Conservation (phyloP, 2,329 filamentous ascomycete genomes). For the Diaporthe batatas region DNA sequence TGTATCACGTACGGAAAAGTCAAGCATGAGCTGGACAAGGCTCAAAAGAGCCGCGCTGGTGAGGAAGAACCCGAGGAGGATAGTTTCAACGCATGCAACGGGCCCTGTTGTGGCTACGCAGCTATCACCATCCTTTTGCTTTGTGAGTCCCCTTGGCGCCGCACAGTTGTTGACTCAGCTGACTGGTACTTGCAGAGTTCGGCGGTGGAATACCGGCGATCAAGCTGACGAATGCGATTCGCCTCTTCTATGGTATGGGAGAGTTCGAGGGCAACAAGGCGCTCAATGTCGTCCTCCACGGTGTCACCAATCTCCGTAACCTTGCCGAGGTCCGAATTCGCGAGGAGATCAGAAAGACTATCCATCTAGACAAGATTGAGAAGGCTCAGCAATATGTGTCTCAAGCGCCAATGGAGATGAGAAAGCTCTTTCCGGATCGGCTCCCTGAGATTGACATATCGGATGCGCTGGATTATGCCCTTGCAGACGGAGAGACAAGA, state of each 20-base stretch:
- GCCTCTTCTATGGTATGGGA: constrained; percentile 31
- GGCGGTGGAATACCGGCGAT: constrained; percentile 39
- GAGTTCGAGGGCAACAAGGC: neutral
- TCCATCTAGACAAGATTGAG: neutral
- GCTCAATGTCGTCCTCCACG: constrained; percentile 30
- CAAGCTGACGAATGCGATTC: constrained; percentile 36
- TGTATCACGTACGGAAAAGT: constrained; percentile 41
- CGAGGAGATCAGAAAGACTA: constrained; percentile 11
- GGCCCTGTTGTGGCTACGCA: constrained; percentile 35
- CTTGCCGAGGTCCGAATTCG: constrained; percentile 37
- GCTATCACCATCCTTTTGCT: constrained; percentile 29
- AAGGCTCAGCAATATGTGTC: constrained; percentile 14
- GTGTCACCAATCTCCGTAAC: constrained; percentile 38
- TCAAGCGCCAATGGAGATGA: constrained; percentile 34
- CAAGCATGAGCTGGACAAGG: constrained; percentile 32
- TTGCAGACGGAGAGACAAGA: constrained; percentile 10
- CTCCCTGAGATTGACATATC: neutral
- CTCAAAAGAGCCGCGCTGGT: constrained; percentile 31
- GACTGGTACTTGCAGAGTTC: constrained; percentile 31
- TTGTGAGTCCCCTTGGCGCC: constrained; percentile 31
- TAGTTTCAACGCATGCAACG: constrained; percentile 31
- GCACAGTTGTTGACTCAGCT: neutral
- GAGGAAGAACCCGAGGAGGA: neutral
- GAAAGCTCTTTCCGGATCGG: neutral
- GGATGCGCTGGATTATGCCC: neutral